Conservation (phyloP, 192 early-diverging fungal genomes). For the Coemansia sp. region DNA sequence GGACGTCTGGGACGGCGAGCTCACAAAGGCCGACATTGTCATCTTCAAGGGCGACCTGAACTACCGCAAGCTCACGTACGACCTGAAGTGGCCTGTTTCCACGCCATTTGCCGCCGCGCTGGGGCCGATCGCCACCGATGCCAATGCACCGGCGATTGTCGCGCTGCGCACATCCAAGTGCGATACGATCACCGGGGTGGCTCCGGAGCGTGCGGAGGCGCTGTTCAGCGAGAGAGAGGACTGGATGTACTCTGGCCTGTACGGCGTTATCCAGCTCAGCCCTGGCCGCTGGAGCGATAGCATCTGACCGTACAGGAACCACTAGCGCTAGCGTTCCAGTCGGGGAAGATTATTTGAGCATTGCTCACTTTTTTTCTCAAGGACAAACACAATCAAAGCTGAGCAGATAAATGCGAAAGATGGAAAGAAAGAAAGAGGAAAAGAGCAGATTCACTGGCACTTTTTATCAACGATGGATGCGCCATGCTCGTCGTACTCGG, state of each 20-base stretch:
- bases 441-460: constrained; percentile 48
- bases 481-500: constrained; percentile 92
- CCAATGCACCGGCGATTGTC: constrained; percentile 66
- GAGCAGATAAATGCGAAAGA: background rate
- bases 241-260: constrained; percentile 75
- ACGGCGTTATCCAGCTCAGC: constrained; percentile 65
- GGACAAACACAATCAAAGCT: no score
- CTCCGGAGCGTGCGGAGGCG: constrained; percentile 42
- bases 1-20: constrained; percentile 64
- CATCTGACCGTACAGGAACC: no score
- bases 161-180: constrained; percentile 86
- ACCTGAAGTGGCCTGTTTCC: constrained; percentile 80
- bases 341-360: no score
- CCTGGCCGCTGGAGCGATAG: constrained; percentile 40
- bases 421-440: background rate
- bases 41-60: constrained; percentile 98
- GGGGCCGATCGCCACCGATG: constrained; percentile 64
- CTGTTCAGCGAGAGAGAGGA: constrained; percentile 44
- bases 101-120: constrained; percentile 86
- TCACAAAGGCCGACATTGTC: constrained; percentile 61
- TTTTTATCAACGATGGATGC: constrained; percentile 85
- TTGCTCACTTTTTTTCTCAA: no score
- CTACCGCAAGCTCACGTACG: constrained; percentile 94
- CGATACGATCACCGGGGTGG: constrained; percentile 78
- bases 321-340: no score